These are phyloP conservation scores for Clarireedia monteithiana DNA, from an alignment of 2,329 filamentous ascomycete species.

Conservation along the genomic window DNA sequence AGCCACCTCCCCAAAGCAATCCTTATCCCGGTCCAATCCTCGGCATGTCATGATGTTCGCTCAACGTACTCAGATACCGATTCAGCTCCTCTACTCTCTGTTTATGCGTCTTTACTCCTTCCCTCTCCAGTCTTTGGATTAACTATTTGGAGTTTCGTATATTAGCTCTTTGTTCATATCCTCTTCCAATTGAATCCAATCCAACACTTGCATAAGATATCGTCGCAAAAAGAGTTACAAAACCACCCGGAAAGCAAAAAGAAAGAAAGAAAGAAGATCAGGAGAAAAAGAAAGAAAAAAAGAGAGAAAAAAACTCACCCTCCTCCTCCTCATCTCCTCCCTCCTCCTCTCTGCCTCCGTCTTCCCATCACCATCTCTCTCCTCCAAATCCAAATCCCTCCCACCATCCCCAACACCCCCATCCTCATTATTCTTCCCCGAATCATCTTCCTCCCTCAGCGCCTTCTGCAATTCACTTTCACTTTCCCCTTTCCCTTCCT, in stretches of 20 bases:
- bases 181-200: no score
- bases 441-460: conserved; percentile 22
- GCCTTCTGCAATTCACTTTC: conserved; percentile 38
- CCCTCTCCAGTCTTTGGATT: conserved; percentile 66
- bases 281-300: background rate
- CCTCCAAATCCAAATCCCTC: conserved; percentile 21
- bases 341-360: conserved; percentile 78
- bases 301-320: conserved; percentile 47
- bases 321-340: conserved; percentile 73
- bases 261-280: background rate
- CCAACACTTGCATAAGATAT: no score
- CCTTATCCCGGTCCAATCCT: conserved; percentile 49
- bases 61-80: conserved; percentile 81
- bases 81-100: conserved; percentile 94
- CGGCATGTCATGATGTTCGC: conserved; percentile 96
- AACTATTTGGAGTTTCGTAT: conserved; percentile 43
- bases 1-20: background rate
- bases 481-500: conserved; percentile 31
- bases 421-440: conserved; percentile 6
- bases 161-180: background rate
- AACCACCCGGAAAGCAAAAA: no score
- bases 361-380: conserved; percentile 43
- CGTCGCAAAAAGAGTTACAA: no score
- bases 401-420: background rate
- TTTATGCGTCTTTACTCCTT: conserved; percentile 93